Evolutionary conservation across 768 basidiomycete genomes (phyloP), one percentile per base, ranked within the genome.

Genomic region (Lentinula sp.): DNA sequence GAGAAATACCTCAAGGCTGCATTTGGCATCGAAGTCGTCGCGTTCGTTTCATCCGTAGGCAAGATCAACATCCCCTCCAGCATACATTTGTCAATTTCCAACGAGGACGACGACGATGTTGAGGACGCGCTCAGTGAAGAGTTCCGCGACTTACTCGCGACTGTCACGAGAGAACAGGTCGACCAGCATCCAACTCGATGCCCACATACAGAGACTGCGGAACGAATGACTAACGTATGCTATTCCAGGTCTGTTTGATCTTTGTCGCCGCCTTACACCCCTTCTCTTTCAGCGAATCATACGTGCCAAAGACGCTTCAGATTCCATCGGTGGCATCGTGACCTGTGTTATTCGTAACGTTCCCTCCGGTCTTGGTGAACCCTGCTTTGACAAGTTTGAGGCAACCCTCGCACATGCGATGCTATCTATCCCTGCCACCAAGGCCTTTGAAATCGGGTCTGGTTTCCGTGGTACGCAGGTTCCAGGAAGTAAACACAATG

Each of bases 351-450:
- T 99, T 66, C 90, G 96, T 48, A 86, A 88, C 60, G 86, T 89
- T 2, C 97, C 97, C 50, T 76, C 88, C 18, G 97, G 97, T 7
- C 84, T 98, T 32, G 97, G 97, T 54, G 97, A 98, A 73, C 97
- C 97, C 57, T 90, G 93, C 55, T 98, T 99, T 74, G 95, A 99
- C 83, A 98, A 98, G 75, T 89, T 98, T 72, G 96, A 97, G 74
- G 97, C 97, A 18, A 84, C 84, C 64, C 87, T 99, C 62, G 96
- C 84, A 11, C 97, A 98, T 71, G 97, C 97, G 7, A 98, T 99
- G 96, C 84, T 99, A 57, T 97, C 95, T 59, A 97, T 99, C 69
- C 97, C 97, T 31, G 96, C 97, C 16, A 98, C 97, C 59, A 99
- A 99, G 70, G 94, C 87, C 5, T 98, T 99, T 73, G 97, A 99